Base-by-base conservation (phyloP, 2,329 filamentous ascomycete genomes). In the Penicillium thymicola region DNA sequence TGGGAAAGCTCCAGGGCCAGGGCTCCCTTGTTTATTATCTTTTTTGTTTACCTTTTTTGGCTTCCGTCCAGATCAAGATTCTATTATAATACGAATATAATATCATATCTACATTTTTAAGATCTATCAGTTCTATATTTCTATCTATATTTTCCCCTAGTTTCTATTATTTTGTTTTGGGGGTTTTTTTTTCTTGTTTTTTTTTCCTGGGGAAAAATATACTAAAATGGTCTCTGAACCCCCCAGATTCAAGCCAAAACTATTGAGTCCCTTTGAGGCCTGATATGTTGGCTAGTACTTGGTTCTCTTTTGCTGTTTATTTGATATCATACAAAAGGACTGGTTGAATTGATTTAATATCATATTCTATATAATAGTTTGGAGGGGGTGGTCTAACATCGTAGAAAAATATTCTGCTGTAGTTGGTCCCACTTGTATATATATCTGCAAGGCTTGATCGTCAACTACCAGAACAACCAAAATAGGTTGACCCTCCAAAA, bases 1-100 rank as follows among this genome's bases (percentile, higher is more conserved):
- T 37, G n/a, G 14, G 43, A 23, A 45, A 45, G 43, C 43, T 45
- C 42, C 43, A 28, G 10, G 25, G 52, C 42, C 28, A 28, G 25
- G 25, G 52, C 52, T 51, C 53, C 49, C 54, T 52, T 56, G 54
- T 56, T 56, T 56, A 45, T 57, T 40, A 41, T 51, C 54, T 43
- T 34, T 43, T 34, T 51, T 50, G 50, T 51, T 49, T 49, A 58
- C 48, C 23, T 32, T 40, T 27, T 42, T 23, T 30, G 3, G 18
- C 5, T 11, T n/a, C 40, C 34, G 41, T 23, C 41, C 41, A 32
- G 45, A 43, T 54, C 23, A 11, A 27, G 25, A 42, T 42, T 25
- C 40, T 42, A n/a, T n/a, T 25, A 9, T 32, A 14, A 9, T 23
- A 8, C 38, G 9, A 25, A 8, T 37, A 18, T 36, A 36, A 25